Conservation (phyloP, 2,329 filamentous ascomycete species). For the Trichoderma afroharzianum region DNA sequence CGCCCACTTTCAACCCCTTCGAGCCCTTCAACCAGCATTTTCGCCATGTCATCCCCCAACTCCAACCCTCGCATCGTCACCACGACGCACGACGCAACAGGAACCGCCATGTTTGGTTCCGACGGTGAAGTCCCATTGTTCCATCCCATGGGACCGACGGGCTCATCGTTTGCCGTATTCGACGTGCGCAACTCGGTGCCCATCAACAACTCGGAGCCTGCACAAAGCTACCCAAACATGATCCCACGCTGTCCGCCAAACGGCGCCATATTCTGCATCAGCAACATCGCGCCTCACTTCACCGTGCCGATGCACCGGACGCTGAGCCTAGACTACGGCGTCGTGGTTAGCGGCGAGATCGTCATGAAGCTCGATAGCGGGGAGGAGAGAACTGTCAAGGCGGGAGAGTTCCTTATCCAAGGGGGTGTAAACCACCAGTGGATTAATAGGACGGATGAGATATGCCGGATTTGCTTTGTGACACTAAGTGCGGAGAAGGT, state of each 20-base stretch:
- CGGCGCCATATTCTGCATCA: constrained; percentile 35
- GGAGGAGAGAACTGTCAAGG: constrained; percentile 35
- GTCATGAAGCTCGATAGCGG: constrained; percentile 39
- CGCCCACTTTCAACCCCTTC: neutral
- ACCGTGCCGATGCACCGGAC: constrained; percentile 42
- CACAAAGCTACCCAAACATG: constrained; percentile 19
- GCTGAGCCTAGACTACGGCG: constrained; percentile 38
- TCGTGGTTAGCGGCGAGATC: constrained; percentile 39
- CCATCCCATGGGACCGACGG: constrained; percentile 31
- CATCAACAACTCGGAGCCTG: constrained; percentile 27
- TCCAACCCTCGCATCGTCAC: constrained; percentile 28
- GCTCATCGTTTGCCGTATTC: constrained; percentile 30
- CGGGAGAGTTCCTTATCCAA: constrained; percentile 41
- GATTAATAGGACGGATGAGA: constrained; percentile 37
- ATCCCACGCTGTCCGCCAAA: constrained; percentile 34
- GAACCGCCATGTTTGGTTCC: constrained; percentile 31
- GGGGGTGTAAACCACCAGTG: constrained; percentile 44
- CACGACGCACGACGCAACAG: constrained; percentile 29
- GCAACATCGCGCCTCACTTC: constrained; percentile 29
- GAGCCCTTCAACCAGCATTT: neutral
- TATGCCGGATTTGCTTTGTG: constrained; percentile 39
- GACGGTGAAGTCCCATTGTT: constrained; percentile 29
- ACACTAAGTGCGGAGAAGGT: constrained; percentile 40
- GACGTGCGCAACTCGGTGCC: constrained; percentile 31
- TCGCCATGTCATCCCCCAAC: neutral